Evolutionary conservation across 345 rosid genomes (phyloP), one percentile per base, ranked within the genome.

Genomic region (Dipteronia sinensis): DNA sequence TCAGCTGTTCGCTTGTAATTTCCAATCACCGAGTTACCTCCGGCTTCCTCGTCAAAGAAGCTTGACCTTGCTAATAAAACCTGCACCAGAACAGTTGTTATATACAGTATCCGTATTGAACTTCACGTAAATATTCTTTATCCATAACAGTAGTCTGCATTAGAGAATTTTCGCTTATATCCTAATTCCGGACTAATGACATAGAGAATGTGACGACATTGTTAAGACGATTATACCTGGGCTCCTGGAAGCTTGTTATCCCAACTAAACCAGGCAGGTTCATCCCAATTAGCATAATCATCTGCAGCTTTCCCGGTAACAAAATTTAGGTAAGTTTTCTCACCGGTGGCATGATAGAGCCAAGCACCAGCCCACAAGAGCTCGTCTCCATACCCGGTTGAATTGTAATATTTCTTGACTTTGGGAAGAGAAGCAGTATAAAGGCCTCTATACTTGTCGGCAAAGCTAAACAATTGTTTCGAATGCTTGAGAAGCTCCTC

Each of bases 191-290:
- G 6, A 34, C 38, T 5, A 5, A 34, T 34, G 38, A 34, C 38
- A 34, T 34, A 34, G 6, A 42, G 23, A n/a, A 22, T 11, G 59
- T 68, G 67, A 34, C 38, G 38, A 34, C 38, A 34, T 4, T 4
- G 38, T 34, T 34, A 34, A 34, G 38, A 6, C 38, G 38, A 4
- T 34, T 4, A 34, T 86, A 89, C 99, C 92, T 95, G 95, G 29
- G 90, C 84, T 77, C 97, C 98, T 13, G 98, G 94, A 77, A 86
- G 98, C 85, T 96, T 96, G 64, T 90, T 88, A 75, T 96, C 99
- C 99, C 99, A 96, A 75, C 95, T 92, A 70, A 96, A 93, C 99
- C 99, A 97, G 25, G 90, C 90, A 3, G 99, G 92, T 71, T 83
- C 90, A 25, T 94, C 97, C 76, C 86, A 91, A 2, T 89, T 76